Conservation (phyloP, 352 stramenopile genomes). For the Phytopythium sindhum region DNA sequence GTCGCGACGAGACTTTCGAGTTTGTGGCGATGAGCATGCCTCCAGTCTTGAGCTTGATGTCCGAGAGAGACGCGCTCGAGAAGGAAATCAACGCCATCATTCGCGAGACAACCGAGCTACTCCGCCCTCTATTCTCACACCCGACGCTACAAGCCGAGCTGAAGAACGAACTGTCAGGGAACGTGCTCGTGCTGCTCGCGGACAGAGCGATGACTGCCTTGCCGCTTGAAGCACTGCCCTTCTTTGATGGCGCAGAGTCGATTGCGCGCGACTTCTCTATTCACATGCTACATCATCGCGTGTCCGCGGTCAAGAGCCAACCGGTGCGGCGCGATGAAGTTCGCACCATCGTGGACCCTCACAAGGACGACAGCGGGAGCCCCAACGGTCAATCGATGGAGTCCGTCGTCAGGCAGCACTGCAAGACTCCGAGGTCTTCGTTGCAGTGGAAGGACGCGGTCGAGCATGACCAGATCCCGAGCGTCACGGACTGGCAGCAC, state of each 20-base stretch:
- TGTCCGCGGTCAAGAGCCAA: conserved; percentile 47
- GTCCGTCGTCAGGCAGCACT: conserved; percentile 39
- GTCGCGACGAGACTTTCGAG: conserved; percentile 38
- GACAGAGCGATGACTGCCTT: conserved; percentile 48
- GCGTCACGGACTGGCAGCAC: conserved; percentile 66
- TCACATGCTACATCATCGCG: conserved; percentile 57
- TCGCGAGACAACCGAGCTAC: conserved; percentile 33
- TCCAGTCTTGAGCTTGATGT: not conserved
- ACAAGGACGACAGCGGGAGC: conserved; percentile 42
- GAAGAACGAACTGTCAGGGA: conserved; percentile 37
- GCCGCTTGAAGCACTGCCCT: conserved; percentile 50
- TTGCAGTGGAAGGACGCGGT: conserved; percentile 56
- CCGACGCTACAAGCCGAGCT: conserved; percentile 34
- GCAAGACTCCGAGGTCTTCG: conserved; percentile 20
- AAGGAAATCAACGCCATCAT: conserved; percentile 52
- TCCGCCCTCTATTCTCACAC: conserved; percentile 54
- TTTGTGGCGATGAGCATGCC: conserved; percentile 12
- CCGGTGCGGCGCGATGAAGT: conserved; percentile 58
- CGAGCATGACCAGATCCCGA: conserved; percentile 58
- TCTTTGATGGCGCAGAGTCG: conserved; percentile 38
- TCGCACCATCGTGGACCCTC: conserved; percentile 57
- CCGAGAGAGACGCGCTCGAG: conserved; percentile 40
- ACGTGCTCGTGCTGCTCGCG: conserved; percentile 46
- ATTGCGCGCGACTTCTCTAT: conserved; percentile 71
- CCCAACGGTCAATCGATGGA: conserved; percentile 40